Conservation (phyloP, 2,329 filamentous ascomycete species). For the Pseudogymnoascus sp. region DNA sequence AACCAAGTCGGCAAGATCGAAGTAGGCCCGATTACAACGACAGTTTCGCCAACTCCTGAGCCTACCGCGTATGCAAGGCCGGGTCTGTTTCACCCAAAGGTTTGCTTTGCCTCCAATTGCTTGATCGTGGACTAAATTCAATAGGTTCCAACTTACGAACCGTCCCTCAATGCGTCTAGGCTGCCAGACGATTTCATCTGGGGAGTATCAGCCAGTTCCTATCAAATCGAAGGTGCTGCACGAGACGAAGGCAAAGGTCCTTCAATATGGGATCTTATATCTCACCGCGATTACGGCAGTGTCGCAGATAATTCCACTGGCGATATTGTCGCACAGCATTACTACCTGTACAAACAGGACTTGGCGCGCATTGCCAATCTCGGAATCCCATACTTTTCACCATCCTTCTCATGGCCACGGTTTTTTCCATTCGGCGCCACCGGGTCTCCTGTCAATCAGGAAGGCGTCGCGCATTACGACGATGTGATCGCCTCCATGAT, state of each 20-base stretch:
- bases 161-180: slow-evolving; percentile 24
- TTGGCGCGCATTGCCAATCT: slow-evolving; percentile 30
- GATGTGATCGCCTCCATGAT: slow-evolving; percentile 11
- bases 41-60: slow-evolving; percentile 37
- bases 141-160: slow-evolving; percentile 21
- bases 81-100: slow-evolving; percentile 35
- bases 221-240: slow-evolving; percentile 38
- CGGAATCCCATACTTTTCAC: slow-evolving; percentile 23
- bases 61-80: slow-evolving; percentile 34
- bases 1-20: slow-evolving; percentile 37
- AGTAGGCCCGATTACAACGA: slow-evolving; percentile 36
- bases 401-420: slow-evolving; percentile 27
- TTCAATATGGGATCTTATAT: slow-evolving; percentile 38
- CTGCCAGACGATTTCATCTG: slow-evolving; percentile 37
- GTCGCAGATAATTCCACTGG: slow-evolving; percentile 36
- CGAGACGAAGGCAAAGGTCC: slow-evolving; percentile 37
- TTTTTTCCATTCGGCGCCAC: slow-evolving; percentile 12
- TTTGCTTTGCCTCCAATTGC: slow-evolving; percentile 28
- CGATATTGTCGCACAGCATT: slow-evolving; percentile 35
- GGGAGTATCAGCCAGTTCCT: slow-evolving; percentile 35
- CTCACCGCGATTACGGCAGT: slow-evolving; percentile 33
- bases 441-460: slow-evolving; percentile 14
- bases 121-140: not conserved
- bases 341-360: slow-evolving; percentile 38
- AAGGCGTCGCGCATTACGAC: slow-evolving; percentile 14